These are phyloP conservation scores for Aspergillus texensis DNA, from an alignment of 2,329 filamentous ascomycete genomes.

Conservation along the genomic window DNA sequence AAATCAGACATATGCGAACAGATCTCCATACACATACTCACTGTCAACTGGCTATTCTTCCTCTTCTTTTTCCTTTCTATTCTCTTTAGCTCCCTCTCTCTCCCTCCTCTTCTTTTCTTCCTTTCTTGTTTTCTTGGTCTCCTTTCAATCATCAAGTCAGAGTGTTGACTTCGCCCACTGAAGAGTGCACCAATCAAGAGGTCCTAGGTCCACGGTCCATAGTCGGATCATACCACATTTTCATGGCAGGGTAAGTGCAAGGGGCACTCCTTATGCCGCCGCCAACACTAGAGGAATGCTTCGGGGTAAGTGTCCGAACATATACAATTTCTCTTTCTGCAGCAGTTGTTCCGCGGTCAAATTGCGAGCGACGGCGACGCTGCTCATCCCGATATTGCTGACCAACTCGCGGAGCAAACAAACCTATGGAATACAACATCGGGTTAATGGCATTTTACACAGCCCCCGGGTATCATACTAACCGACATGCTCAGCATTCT, in stretches of 20 bases:
- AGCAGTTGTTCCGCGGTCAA: conserved; percentile 76
- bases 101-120: not conserved
- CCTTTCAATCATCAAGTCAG: not conserved
- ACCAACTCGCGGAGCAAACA: conserved; percentile 78
- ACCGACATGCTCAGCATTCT: conserved; percentile 85
- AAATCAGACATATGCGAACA: conserved; percentile 8
- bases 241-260: conserved; percentile 29
- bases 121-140: not conserved
- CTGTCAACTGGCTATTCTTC: not conserved
- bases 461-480: conserved; percentile 40
- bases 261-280: conserved; percentile 26
- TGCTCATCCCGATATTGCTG: conserved; percentile 75
- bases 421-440: conserved; percentile 26
- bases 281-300: conserved; percentile 20
- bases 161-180: not conserved
- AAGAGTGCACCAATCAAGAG: conserved; percentile 14
- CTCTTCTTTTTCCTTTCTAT: not conserved
- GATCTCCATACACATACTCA: not conserved
- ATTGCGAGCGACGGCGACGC: conserved; percentile 74
- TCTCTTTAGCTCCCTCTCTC: not conserved
- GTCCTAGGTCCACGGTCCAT: conserved; percentile 24
- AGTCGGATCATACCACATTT: conserved; percentile 26
- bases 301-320: conserved; percentile 26
- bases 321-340: conserved; percentile 64
- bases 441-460: not conserved